These are phyloP conservation scores for Apiospora malaysiana DNA, from an alignment of 2,329 filamentous ascomycete genomes.

Conservation along the genomic window DNA sequence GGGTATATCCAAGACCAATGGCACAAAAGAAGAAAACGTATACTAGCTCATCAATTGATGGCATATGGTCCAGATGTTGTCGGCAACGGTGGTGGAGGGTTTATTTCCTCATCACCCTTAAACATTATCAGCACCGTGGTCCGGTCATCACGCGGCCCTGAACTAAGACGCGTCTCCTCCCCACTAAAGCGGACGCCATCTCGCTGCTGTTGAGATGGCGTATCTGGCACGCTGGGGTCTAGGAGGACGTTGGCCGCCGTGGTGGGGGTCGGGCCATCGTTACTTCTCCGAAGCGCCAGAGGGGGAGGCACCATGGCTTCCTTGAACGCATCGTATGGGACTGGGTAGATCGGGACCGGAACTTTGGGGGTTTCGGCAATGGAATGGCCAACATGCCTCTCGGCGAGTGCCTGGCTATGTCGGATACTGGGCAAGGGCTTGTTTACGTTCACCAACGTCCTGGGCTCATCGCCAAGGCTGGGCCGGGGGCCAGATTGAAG, in stretches of 20 bases:
- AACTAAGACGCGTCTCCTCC: constrained; percentile 18
- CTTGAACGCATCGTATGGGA: neutral
- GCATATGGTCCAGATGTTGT: neutral
- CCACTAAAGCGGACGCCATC: constrained; percentile 24
- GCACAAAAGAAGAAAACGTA: neutral
- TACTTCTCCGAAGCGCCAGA: neutral
- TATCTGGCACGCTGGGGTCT: neutral
- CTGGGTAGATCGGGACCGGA: neutral
- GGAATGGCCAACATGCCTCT: neutral
- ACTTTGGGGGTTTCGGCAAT: neutral
- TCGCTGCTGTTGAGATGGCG: constrained; percentile 21
- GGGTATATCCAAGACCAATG: neutral
- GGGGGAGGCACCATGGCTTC: neutral
- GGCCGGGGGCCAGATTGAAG: neutral
- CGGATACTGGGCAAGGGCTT: constrained; percentile 39
- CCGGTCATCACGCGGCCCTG: constrained; percentile 26
- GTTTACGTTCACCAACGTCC: constrained; percentile 33
- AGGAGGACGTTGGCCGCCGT: neutral
- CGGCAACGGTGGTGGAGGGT: neutral
- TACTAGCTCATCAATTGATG: neutral
- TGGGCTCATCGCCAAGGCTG: neutral
- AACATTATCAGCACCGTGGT: constrained; percentile 34
- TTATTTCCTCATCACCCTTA: constrained; percentile 25
- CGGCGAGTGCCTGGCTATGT: neutral
- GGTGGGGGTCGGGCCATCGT: neutral